Base-by-base conservation (phyloP, 2,329 filamentous ascomycete genomes). In the Stagonosporopsis rhizophila region DNA sequence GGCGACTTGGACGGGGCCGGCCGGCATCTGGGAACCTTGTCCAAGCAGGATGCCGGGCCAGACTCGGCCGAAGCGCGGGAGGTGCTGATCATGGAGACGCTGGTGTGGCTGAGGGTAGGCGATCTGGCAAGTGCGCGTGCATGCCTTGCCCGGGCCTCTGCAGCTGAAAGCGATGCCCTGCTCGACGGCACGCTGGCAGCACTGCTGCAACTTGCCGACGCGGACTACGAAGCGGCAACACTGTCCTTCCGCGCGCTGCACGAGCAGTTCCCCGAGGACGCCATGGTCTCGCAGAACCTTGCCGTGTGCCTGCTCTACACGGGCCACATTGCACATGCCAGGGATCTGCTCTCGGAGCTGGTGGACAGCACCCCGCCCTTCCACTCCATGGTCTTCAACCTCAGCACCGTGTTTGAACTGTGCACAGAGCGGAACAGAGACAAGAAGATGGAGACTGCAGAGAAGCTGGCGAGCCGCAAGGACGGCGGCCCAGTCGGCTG, bases 401-500 rank as follows among this genome's bases (percentile, higher is more conserved):
- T 99, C 12, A 87, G 88, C 11, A 98, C 94, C 0, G 86, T 96
- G 67, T 98, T 96, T 72, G 95, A 98, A 76, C 82, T 98, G 7
- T 95, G 90, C 72, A 93, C 90, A 0, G 93, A 98, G 66, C 84
- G 85, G 59, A 85, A 91, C 38, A 81, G 85, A 44, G 83, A 83
- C 12, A 76, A 89, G 65, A 98, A 98, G 80, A 75, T 85, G 27
- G 80, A 79, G 23, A 80, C 98, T 17, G 87, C 89, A 2, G 89
- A 92, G 66, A 84, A 82, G 47, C 82, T 95, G 17, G 88, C 91
- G 1, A 78, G 75, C 1, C 80, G 85, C 65, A 82, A 83, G 38
- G 80, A 84, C 15, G 82, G 76, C 1, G 74, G 82, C 1, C 78
- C 59, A 2, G 70, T 79, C 1, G 89, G 89, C 6, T 88, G 89